Evolutionary conservation across 805 yeast genomes (phyloP).

Genomic region (Zygosaccharomyces lentus): DNA sequence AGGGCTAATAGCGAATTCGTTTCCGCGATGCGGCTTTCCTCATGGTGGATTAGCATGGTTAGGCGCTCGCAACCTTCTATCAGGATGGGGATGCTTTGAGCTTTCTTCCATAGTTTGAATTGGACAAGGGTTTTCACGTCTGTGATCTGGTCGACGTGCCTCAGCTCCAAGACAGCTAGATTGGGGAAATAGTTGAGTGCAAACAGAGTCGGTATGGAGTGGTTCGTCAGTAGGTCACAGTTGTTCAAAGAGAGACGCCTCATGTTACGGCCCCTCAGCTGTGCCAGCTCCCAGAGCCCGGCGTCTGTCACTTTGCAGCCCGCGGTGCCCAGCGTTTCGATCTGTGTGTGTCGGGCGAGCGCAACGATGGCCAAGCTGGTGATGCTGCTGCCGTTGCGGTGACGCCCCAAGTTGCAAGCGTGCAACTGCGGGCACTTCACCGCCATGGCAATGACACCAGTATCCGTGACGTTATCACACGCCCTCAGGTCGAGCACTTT

Average conservation of each 20-base stretch:
- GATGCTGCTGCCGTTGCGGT: slow-evolving; percentile 57
- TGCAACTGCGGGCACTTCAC: slow-evolving; percentile 52
- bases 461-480: slow-evolving; percentile 72
- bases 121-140: slow-evolving; percentile 62
- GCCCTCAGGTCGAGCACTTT: slow-evolving; percentile 74
- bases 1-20: slow-evolving; percentile 53
- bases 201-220: slow-evolving; percentile 50
- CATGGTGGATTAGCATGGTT: slow-evolving; percentile 53
- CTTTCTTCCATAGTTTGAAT: slow-evolving; percentile 53
- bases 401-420: slow-evolving; percentile 76
- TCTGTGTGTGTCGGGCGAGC: slow-evolving; percentile 51
- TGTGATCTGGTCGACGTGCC: slow-evolving; percentile 54
- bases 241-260: slow-evolving; percentile 72
- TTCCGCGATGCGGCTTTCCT: slow-evolving; percentile 56
- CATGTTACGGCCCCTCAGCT: slow-evolving; percentile 45
- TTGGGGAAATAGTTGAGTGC: slow-evolving; percentile 47
- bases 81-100: slow-evolving; percentile 47
- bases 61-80: slow-evolving; percentile 77
- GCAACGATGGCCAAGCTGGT: slow-evolving; percentile 65
- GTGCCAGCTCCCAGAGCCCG: slow-evolving; percentile 75
- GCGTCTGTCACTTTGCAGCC: slow-evolving; percentile 80
- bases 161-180: slow-evolving; percentile 71
- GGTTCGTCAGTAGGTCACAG: slow-evolving; percentile 57
- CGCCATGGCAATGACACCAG: slow-evolving; percentile 67
- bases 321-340: slow-evolving; percentile 77